Evolutionary conservation across 495 filamentous ascomycete genomes (phyloP).

Genomic region (Neurospora sp.): DNA sequence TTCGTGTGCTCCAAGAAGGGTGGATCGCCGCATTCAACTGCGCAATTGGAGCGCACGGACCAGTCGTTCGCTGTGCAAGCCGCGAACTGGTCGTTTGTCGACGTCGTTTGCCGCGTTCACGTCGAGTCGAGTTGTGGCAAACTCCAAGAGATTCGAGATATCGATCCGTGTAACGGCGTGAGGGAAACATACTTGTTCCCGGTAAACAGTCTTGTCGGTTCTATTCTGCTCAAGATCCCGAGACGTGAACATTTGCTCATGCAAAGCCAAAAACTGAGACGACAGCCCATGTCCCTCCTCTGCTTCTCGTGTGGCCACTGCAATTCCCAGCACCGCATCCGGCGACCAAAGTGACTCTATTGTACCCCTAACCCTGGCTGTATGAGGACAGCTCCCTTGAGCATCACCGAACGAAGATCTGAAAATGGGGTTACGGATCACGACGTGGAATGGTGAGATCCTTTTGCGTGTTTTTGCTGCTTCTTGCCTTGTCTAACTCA

Average conservation of each 20-base stretch:
- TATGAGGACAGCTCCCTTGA: neutral
- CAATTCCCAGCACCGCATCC: neutral
- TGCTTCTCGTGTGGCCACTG: neutral
- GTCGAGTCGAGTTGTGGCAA: neutral
- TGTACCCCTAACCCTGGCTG: neutral
- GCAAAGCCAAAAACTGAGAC: neutral
- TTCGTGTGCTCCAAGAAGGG: neutral
- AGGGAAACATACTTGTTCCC: neutral
- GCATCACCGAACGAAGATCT: neutral
- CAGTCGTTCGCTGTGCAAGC: neutral
- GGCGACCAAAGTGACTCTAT: neutral
- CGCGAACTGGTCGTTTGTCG: too few species aligned
- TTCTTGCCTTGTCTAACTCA: neutral
- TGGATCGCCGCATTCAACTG: neutral
- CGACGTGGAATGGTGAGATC: slow-evolving; percentile 77
- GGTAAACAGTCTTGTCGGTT: neutral
- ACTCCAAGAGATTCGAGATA: neutral
- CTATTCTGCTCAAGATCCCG: too few species aligned
- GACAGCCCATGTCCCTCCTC: neutral
- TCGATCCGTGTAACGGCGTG: neutral
- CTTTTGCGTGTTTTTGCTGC: slow-evolving; percentile 12
- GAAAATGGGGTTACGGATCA: slow-evolving; percentile 67
- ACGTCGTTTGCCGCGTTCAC: too few species aligned
- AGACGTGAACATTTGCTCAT: neutral
- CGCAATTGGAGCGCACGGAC: neutral